Evolutionary conservation across 306 rosid species (phyloP).

Genomic region (Trifolium fragiferum): DNA sequence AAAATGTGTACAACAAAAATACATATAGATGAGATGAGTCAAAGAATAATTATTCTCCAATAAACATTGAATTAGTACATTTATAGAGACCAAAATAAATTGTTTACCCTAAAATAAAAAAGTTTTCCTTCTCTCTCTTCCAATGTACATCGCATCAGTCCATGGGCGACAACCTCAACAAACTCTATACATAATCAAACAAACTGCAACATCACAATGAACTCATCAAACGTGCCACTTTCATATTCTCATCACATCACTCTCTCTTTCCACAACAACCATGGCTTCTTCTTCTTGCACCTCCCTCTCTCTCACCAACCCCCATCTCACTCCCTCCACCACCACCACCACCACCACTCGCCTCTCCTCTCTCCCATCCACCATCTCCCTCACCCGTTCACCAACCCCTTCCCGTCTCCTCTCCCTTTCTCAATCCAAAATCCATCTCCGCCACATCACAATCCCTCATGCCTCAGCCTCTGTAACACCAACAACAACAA

Average conservation of each 20-base stretch:
- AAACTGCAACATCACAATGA: not conserved
- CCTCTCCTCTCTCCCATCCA: slow-evolving; percentile 48
- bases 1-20: too few relatives aligned
- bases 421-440: slow-evolving; percentile 13
- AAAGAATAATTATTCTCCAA: too few relatives aligned
- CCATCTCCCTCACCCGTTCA: slow-evolving; percentile 44
- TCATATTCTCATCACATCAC: slow-evolving; percentile 6
- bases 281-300: slow-evolving; percentile 73
- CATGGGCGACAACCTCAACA: slow-evolving; percentile 19
- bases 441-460: not conserved
- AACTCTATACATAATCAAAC: not conserved
- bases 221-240: not conserved
- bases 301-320: slow-evolving; percentile 68
- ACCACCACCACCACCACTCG: not conserved
- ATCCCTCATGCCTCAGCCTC: slow-evolving; percentile 48
- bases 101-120: too few relatives aligned
- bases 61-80: too few relatives aligned
- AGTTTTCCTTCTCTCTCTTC: not conserved
- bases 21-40: too few relatives aligned
- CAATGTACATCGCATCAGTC: not conserved
- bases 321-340: slow-evolving; percentile 52
- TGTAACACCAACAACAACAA: slow-evolving; percentile 18
- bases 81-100: too few relatives aligned
- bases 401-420: not conserved
- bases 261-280: not conserved